Evolutionary conservation across 192 early-diverging fungal species (phyloP).

Genomic region (Umbelopsis sp.): DNA sequence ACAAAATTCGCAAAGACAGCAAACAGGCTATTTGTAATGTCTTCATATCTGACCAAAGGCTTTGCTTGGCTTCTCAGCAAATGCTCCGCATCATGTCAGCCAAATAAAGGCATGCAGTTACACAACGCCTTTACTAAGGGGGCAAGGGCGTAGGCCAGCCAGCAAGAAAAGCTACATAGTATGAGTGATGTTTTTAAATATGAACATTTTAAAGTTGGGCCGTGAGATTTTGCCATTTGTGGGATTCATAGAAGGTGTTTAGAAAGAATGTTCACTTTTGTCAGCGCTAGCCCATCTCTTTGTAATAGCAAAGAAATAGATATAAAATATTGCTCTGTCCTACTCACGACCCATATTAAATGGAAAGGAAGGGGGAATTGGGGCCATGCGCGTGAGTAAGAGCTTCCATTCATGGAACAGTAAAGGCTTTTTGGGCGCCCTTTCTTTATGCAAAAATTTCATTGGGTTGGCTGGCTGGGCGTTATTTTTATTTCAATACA

Average conservation of each 20-base stretch:
- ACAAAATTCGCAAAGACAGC: no score
- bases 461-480: neutral
- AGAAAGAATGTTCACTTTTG: neutral
- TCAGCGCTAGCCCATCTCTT: neutral
- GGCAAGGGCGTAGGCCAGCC: conserved; percentile 12
- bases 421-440: neutral
- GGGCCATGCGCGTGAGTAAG: conserved; percentile 1
- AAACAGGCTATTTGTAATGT: no score
- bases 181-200: neutral
- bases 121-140: neutral
- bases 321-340: neutral
- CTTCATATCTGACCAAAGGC: no score
- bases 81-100: neutral
- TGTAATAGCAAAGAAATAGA: no score
- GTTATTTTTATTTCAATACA: neutral
- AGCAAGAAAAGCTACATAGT: no score
- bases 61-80: no score
- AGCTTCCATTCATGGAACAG: conserved; percentile 5
- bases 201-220: neutral
- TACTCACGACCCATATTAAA: no score
- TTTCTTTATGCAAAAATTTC: neutral
- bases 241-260: no score
- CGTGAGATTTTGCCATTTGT: no score
- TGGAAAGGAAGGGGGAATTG: no score
- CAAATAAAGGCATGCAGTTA: neutral